Base-by-base conservation (phyloP, 495 filamentous ascomycete species). In the Chaetomium tenue region DNA sequence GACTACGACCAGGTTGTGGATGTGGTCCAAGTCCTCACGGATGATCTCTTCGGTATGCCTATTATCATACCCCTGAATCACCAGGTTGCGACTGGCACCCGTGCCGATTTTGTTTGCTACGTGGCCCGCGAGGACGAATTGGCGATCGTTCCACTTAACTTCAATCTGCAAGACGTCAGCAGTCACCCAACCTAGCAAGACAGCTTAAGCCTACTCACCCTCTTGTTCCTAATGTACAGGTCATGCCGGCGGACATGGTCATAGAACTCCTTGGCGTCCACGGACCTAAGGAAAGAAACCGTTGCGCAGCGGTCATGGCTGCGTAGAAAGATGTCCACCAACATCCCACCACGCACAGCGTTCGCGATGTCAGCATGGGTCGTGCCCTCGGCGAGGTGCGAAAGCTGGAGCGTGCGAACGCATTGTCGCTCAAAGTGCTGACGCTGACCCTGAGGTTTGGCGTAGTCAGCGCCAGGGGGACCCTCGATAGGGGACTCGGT, bases 81-180 rank as follows among this genome's bases (percentile, higher is more conserved):
- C 75, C 25, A 96, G 73, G 68, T 93, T 93, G 60, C 91, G 87
- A 50, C 85, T 89, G n/a, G 88, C 89, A n/a, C 91, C 91, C 46
- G 77, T 81, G 47, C 77, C 75, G 51, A 92, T 86, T 72, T 89
- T 89, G 70, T 83, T 80, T 3, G 83, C 82, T 48, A 92, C 82
- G 70, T 91, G 86, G 2, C 78, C 79, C 1, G 86, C 83, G 13
- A 93, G 76, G 40, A 84, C 79, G 69, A 89, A 93, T 74, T 92
- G 91, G 2, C 88, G 84, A 57, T 91, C 86, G 50, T 82, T 85
- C 90, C 90, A 93, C 33, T 79, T 78, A 58, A 89, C 78, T 28
- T 90, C 86, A 61, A 91, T 74, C 90, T 92, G 60, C 47, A 55
- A 5, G 47, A 22, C 0, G 59, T 67, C 20, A 71, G 40, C 47